A percentile compares a stretch with the other conserved stretches of the same genome.
Evolutionary conservation across 192 early-diverging fungal genomes (phyloP).

Genomic region (Entophlyctis helioformis): DNA sequence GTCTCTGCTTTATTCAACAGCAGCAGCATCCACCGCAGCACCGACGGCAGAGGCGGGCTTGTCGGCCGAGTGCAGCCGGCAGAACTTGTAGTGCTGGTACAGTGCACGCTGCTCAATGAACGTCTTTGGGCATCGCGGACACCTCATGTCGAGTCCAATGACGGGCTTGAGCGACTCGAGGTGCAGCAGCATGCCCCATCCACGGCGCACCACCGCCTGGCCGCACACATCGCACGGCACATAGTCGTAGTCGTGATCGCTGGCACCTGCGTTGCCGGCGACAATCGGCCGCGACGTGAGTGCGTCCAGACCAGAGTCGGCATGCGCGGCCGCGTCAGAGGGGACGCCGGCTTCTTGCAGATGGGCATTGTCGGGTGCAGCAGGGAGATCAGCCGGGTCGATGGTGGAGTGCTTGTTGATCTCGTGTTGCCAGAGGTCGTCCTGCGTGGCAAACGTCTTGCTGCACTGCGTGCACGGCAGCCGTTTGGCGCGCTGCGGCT

Average conservation of each 20-base stretch:
- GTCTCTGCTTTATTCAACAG: no score
- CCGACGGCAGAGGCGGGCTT: no score
- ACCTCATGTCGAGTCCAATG: slow-evolving; percentile 35
- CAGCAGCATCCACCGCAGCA: no score
- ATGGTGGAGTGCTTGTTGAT: slow-evolving; percentile 32
- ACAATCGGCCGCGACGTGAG: no score
- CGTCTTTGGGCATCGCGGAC: slow-evolving; percentile 17
- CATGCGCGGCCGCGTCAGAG: no score
- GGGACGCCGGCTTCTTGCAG: neutral
- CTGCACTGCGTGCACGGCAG: slow-evolving; percentile 19
- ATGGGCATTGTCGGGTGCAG: slow-evolving; percentile 4
- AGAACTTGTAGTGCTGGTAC: slow-evolving; percentile 47
- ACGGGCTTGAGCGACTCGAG: slow-evolving; percentile 42
- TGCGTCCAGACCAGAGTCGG: no score
- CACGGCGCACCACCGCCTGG: slow-evolving; percentile 30
- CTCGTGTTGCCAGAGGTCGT: slow-evolving; percentile 28
- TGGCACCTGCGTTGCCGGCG: no score
- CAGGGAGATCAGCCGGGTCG: slow-evolving; percentile 13
- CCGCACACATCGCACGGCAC: slow-evolving; percentile 36
- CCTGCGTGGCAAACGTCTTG: slow-evolving; percentile 19
- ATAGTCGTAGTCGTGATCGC: slow-evolving; percentile 29
- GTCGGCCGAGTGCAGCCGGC: slow-evolving; percentile 23
- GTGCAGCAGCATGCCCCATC: slow-evolving; percentile 42
- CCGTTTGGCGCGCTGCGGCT: slow-evolving; percentile 9
- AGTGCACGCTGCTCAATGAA: slow-evolving; percentile 42